Evolutionary conservation across 768 basidiomycete species (phyloP).

Genomic region (Roridomyces roridus): DNA sequence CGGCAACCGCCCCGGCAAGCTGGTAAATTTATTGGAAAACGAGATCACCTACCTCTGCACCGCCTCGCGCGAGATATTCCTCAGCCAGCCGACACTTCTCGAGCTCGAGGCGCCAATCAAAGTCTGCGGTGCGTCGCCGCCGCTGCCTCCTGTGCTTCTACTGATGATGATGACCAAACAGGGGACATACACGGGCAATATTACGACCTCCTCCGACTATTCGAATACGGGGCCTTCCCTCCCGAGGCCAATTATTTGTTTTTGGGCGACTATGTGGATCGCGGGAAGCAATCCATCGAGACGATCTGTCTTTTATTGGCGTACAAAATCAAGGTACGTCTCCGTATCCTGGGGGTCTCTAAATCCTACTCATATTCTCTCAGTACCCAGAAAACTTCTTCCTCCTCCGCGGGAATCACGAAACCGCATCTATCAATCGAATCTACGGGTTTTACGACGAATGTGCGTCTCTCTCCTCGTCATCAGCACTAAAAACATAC

Average conservation of each 20-base stretch:
- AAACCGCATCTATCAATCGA: slow-evolving; percentile 85
- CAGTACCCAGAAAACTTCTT: slow-evolving; percentile 88
- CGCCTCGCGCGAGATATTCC: slow-evolving; percentile 84
- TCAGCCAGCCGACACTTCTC: slow-evolving; percentile 82
- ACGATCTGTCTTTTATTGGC: slow-evolving; percentile 20
- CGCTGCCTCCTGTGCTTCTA: slow-evolving; percentile 27
- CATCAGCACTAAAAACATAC: no score
- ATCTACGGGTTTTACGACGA: slow-evolving; percentile 59
- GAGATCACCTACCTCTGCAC: slow-evolving; percentile 88
- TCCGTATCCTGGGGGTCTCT: no score
- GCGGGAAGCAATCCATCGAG: slow-evolving; percentile 21
- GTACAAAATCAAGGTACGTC: slow-evolving; percentile 9
- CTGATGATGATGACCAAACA: slow-evolving; percentile 32
- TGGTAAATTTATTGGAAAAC: slow-evolving; percentile 81
- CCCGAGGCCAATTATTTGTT: slow-evolving; percentile 91
- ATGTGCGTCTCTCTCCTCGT: slow-evolving; percentile 84
- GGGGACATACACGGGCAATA: slow-evolving; percentile 90
- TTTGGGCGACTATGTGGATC: slow-evolving; percentile 60
- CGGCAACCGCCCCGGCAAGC: slow-evolving; percentile 85
- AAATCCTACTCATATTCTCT: no score
- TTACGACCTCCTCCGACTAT: slow-evolving; percentile 81
- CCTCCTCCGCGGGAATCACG: slow-evolving; percentile 85
- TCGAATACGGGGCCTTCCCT: slow-evolving; percentile 88
- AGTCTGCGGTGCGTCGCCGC: slow-evolving; percentile 68
- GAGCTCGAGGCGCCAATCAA: slow-evolving; percentile 72